A percentile compares a stretch with the other conserved stretches of the same genome.
phyloP scores from a whole-genome alignment of 176 grass and related monocot species.

The Secale cereale region DNA sequence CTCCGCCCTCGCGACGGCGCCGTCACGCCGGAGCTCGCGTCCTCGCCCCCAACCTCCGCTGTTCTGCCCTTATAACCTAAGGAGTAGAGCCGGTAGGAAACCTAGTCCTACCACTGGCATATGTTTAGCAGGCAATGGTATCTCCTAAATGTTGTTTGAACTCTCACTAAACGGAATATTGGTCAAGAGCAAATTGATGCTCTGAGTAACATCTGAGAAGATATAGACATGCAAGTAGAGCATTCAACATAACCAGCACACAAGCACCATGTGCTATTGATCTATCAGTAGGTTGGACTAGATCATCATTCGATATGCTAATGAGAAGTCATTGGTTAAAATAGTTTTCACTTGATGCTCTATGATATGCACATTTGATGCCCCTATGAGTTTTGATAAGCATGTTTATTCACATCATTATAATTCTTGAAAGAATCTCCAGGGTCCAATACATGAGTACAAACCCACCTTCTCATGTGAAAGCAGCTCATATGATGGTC shows the following conservation, averaged over 20 bases:
- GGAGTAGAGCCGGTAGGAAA: too few relatives aligned
- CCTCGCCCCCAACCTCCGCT: too few relatives aligned
- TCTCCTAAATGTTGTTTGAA: background rate
- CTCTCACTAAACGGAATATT: background rate
- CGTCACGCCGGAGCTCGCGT: too few relatives aligned
- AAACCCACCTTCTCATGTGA: constrained; percentile 73
- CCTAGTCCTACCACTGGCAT: too few relatives aligned
- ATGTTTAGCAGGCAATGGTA: background rate
- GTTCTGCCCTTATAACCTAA: too few relatives aligned
- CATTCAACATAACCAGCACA: background rate
- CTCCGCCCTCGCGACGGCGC: too few relatives aligned
- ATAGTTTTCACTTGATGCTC: background rate
- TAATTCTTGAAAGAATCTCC: background rate
- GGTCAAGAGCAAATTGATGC: background rate
- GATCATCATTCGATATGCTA: background rate
- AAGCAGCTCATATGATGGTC: constrained; percentile 70
- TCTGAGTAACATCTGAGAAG: background rate
- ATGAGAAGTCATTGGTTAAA: background rate
- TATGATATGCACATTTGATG: background rate
- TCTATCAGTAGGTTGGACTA: background rate
- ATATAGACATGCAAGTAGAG: background rate
- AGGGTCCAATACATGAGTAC: background rate
- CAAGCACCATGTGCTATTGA: background rate
- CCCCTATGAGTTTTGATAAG: background rate
- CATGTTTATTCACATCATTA: background rate